phyloP scores from a whole-genome alignment of 2,329 filamentous ascomycete genomes.

The Exophiala aquamarina region DNA sequence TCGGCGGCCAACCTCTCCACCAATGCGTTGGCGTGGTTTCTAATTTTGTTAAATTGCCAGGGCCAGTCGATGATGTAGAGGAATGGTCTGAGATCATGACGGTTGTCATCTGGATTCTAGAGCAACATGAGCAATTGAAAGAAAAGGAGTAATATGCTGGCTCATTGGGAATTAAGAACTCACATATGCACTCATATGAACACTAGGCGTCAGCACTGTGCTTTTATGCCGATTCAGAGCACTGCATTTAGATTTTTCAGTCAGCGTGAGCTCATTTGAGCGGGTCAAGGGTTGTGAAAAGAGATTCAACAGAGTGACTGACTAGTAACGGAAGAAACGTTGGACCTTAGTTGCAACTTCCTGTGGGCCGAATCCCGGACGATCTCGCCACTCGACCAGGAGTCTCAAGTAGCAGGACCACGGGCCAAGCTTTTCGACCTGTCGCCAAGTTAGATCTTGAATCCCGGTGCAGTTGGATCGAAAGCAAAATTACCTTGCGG shows the following conservation, averaged over 20 bases:
- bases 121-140: conserved; percentile 33
- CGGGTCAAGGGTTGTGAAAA: too few relatives aligned
- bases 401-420: conserved; percentile 57
- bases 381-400: conserved; percentile 34
- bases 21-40: conserved; percentile 45
- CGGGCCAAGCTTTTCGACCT: conserved; percentile 49
- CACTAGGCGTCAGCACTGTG: conserved; percentile 59
- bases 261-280: conserved; percentile 31
- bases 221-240: conserved; percentile 67
- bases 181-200: conserved; percentile 45
- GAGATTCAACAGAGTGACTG: too few relatives aligned
- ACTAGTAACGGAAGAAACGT: conserved; percentile 37
- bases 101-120: conserved; percentile 59
- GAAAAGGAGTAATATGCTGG: too few relatives aligned
- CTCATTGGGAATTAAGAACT: neutral
- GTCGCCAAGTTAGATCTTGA: neutral
- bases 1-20: conserved; percentile 30
- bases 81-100: conserved; percentile 59
- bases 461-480: neutral
- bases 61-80: conserved; percentile 46
- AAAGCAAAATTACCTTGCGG: conserved; percentile 52
- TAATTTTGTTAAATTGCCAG: conserved; percentile 47
- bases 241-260: conserved; percentile 39
- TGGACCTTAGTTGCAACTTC: conserved; percentile 50
- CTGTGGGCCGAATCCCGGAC: conserved; percentile 18